phyloP scores from a whole-genome alignment of 371 early-diverging fungal genomes.

The Rhizopus delemar region DNA sequence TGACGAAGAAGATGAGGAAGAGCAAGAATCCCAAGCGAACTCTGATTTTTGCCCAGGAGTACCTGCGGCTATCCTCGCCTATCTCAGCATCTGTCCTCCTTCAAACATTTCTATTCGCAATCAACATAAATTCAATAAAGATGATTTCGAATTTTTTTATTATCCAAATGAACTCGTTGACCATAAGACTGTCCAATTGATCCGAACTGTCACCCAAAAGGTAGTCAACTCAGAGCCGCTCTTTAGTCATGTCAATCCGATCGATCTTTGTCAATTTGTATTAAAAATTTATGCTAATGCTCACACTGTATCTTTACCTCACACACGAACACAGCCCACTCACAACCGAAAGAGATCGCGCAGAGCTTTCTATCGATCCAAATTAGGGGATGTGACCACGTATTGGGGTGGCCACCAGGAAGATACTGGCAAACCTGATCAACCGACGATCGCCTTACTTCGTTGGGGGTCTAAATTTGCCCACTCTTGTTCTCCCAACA shows the following conservation, averaged over 20 bases:
- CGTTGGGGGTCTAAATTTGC: conserved; percentile 54
- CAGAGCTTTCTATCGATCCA: conserved; percentile 22
- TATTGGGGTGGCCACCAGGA: conserved; percentile 24
- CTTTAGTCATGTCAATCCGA: conserved; percentile 30
- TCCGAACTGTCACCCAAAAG: conserved; percentile 19
- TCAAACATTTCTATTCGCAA: conserved; percentile 7
- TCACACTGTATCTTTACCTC: conserved; percentile 41
- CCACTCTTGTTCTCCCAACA: conserved; percentile 51
- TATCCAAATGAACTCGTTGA: conserved; percentile 34
- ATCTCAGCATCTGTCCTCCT: conserved; percentile 31
- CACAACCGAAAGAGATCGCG: conserved; percentile 33
- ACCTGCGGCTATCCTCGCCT: conserved; percentile 53
- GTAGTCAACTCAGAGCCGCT: conserved; percentile 23
- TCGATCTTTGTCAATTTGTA: conserved; percentile 34
- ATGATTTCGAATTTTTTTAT: conserved; percentile 47
- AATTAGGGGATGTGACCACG: conserved; percentile 26
- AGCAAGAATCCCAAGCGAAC: conserved; percentile 4
- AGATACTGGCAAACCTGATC: conserved; percentile 8
- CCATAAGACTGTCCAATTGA: conserved; percentile 35
- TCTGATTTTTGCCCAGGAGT: conserved; percentile 48
- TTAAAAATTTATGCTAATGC: conserved; percentile 55
- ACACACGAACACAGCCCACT: conserved; percentile 29
- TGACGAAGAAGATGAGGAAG: conserved; percentile 20
- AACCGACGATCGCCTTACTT: conserved; percentile 38
- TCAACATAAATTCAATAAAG: conserved; percentile 10